phyloP scores from a whole-genome alignment of 2,329 filamentous ascomycete genomes.

The Alternaria dauci region DNA sequence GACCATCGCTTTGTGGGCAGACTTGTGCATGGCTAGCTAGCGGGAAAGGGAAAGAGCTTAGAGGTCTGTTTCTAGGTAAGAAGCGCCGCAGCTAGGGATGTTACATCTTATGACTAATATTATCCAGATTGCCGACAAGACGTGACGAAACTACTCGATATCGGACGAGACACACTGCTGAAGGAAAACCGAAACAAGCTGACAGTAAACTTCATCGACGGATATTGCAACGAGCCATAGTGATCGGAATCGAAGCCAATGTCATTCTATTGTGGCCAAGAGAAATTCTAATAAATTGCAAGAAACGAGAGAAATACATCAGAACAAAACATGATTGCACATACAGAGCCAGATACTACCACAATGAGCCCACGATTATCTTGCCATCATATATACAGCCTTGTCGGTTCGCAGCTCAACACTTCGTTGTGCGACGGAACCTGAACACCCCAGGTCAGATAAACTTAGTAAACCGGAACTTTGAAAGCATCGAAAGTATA shows the following conservation, averaged over 20 bases:
- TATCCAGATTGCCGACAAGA: constrained; percentile 42
- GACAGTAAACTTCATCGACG: constrained; percentile 43
- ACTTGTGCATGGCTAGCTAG: constrained; percentile 42
- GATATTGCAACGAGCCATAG: constrained; percentile 43
- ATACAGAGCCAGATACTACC: background rate
- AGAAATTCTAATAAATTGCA: background rate
- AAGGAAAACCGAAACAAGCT: constrained; percentile 40
- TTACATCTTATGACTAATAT: background rate
- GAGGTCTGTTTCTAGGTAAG: constrained; percentile 40
- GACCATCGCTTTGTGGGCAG: constrained; percentile 39
- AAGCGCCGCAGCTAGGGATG: fast-evolving
- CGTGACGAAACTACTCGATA: constrained; percentile 30
- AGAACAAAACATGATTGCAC: background rate
- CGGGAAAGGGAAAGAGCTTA: constrained; percentile 38
- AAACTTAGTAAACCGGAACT: constrained; percentile 34
- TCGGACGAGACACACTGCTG: constrained; percentile 35
- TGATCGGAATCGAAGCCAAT: background rate
- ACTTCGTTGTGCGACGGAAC: background rate
- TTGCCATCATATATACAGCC: background rate
- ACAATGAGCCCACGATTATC: background rate
- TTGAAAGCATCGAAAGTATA: constrained; percentile 53
- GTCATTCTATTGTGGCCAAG: background rate
- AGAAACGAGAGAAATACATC: background rate
- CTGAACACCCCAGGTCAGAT: background rate
- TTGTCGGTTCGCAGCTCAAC: no score